phyloP scores from a whole-genome alignment of 345 rosid genomes.

The Psidium friedrichsthalianum region DNA sequence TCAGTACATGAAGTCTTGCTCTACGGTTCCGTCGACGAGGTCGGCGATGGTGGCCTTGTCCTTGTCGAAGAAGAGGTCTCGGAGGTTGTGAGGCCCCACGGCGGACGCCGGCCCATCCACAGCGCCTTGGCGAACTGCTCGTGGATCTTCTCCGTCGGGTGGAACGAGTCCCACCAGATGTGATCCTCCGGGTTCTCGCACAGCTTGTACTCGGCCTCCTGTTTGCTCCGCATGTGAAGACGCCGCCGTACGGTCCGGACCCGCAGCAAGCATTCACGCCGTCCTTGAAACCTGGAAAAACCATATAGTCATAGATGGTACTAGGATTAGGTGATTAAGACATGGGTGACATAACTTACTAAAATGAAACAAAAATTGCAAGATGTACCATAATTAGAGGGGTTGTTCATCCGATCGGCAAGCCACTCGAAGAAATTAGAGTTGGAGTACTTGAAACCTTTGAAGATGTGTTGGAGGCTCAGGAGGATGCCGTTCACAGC shows the following conservation, averaged over 20 bases:
- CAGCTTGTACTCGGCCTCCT: conserved; percentile 13
- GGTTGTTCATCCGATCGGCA: conserved; percentile 20
- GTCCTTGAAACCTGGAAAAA: conserved; percentile 30
- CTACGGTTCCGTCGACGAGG: conserved; percentile 16
- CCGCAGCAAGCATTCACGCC: conserved; percentile 42
- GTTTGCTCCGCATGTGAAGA: conserved; percentile 28
- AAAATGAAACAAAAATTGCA: too few relatives aligned
- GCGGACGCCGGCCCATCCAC: conserved; percentile 10
- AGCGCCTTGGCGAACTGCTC: conserved; percentile 23
- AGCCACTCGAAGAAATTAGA: conserved; percentile 33
- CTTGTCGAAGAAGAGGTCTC: conserved; percentile 21
- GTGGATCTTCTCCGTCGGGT: conserved; percentile 33
- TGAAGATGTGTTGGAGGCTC: conserved; percentile 14
- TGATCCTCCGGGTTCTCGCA: conserved; percentile 21
- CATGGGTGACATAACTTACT: too few relatives aligned
- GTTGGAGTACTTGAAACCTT: conserved; percentile 30
- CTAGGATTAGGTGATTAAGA: too few relatives aligned
- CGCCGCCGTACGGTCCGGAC: conserved; percentile 27
- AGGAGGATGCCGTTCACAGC: conserved; percentile 23
- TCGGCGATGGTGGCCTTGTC: conserved; percentile 24
- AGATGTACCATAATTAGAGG: conserved; percentile 22
- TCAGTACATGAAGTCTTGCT: neutral
- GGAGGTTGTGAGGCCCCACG: conserved; percentile 25
- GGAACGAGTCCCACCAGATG: conserved; percentile 52
- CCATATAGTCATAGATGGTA: neutral